Percentiles rank a stretch among this genome's conserved stretches.
Evolutionary conservation across 1,139 yeast species (phyloP).

Genomic region (Groenewaldozyma auringiensis): DNA sequence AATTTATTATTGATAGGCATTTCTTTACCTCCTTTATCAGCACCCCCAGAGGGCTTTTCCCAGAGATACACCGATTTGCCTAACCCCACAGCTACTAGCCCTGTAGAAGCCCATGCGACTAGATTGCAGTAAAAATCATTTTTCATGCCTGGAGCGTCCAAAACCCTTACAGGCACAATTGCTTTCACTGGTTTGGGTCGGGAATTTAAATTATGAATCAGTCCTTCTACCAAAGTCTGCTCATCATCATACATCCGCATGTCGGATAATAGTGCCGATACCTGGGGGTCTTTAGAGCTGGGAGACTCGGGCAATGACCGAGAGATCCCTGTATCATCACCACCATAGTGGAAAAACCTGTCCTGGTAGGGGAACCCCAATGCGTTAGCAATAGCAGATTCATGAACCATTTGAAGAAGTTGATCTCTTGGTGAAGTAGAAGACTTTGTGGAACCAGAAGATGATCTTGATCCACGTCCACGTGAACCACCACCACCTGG

Average conservation of each 20-base stretch:
- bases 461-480: neutral
- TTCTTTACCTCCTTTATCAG: neutral
- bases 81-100: conserved; percentile 63
- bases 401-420: conserved; percentile 22
- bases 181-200: neutral
- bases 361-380: conserved; percentile 33
- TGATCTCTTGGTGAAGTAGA: neutral
- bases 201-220: neutral
- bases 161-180: conserved; percentile 4
- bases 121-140: conserved; percentile 78
- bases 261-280: neutral
- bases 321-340: neutral
- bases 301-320: neutral
- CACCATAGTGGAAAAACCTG: conserved; percentile 3
- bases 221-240: neutral
- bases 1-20: neutral
- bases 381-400: conserved; percentile 42
- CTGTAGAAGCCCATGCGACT: conserved; percentile 59
- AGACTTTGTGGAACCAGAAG: neutral
- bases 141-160: conserved; percentile 69
- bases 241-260: neutral
- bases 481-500: neutral
- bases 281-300: neutral
- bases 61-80: conserved; percentile 57
- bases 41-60: conserved; percentile 48